These are phyloP conservation scores for Oxytropis ochrocephala DNA, from an alignment of 306 rosid genomes.

Conservation along the genomic window DNA sequence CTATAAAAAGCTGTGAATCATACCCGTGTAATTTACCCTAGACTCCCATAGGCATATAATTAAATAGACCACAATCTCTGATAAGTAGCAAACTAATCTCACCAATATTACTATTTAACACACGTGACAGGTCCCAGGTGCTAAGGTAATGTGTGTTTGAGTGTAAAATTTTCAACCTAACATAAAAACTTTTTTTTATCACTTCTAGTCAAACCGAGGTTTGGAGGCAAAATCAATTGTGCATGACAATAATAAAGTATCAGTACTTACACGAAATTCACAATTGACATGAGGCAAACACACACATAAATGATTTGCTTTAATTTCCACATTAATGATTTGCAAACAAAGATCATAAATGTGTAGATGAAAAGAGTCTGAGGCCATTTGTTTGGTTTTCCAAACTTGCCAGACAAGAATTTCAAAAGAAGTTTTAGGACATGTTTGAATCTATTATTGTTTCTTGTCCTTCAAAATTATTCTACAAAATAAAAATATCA, in stretches of 20 bases:
- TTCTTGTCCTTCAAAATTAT: neutral
- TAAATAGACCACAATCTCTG: neutral
- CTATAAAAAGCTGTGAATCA: neutral
- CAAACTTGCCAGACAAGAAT: neutral
- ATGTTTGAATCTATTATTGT: neutral
- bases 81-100: conserved; percentile 1
- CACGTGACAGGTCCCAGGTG: conserved; percentile 4
- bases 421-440: neutral
- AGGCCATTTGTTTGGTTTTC: conserved; percentile 9
- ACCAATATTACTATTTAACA: neutral
- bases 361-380: neutral
- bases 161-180: neutral
- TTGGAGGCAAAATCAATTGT: neutral
- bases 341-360: neutral
- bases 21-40: neutral
- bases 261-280: neutral
- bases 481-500: neutral
- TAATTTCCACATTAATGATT: neutral
- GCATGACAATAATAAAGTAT: neutral
- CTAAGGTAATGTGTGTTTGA: neutral
- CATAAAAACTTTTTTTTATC: no score
- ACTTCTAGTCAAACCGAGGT: neutral
- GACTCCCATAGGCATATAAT: neutral
- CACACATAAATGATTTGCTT: neutral
- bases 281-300: neutral